Evolutionary conservation across 371 early-diverging fungal genomes (phyloP), one percentile per base, ranked within the genome.

Genomic region (Conidiobolus incongruus): DNA sequence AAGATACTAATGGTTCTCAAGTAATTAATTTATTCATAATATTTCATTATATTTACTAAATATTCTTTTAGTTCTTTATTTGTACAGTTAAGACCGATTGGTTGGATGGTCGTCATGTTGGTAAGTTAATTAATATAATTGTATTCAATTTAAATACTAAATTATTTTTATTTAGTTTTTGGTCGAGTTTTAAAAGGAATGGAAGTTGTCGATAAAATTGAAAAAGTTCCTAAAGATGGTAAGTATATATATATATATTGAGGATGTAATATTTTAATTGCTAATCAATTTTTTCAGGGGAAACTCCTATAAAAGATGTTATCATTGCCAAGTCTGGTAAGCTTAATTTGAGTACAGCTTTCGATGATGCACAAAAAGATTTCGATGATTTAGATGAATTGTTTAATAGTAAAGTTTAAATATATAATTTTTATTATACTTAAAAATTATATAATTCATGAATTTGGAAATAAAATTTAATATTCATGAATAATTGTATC

Each of bases 91-190:
- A 58, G 56, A 70, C 77, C 36, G 44, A 72, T 23, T 93, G 96
- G 96, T 77, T 99, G 51, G 93, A 99, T 65, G 87, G 87, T 53
- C 91, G 88, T 71, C 99, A 99, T 75, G 92, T 91, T 47, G 60
- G 40, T 40, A 40, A 40, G 40, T 12, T 12, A 11, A 45, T 58
- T 58, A 35, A 53, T 52, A 21, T 10, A 13, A 13, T n/a, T 13
- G 15, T 37, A 8, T 20, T 4, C 17, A 5, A 20, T 16, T 4
- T 40, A 28, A 5, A 21, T 11, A 28, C n/a, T 5, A 22, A 15
- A 8, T 19, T 10, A 4, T 38, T 5, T 22, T 8, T 28, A 6
- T 13, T n/a, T 28, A 40, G 99, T 99, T 29, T 99, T 99, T 62
- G 99, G 99, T 45, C 30, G 58, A 33, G 97, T 98, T 19, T 54